Evolutionary conservation across 1,139 yeast species (phyloP).

Genomic region (Nakaseomyces kungkrabaensis): DNA sequence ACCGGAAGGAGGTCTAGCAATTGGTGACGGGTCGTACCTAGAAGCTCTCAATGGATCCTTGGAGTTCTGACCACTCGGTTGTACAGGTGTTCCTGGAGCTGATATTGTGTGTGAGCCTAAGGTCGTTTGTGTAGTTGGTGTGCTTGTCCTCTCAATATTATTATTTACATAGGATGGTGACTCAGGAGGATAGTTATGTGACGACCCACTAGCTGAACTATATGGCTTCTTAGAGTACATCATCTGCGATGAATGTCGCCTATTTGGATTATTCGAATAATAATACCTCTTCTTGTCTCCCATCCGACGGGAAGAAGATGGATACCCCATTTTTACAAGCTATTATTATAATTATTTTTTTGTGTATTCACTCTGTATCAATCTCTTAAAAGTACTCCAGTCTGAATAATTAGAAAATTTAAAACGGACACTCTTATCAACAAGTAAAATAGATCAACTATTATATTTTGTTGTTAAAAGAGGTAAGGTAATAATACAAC

Average conservation of each 20-base stretch:
- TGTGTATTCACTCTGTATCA: neutral
- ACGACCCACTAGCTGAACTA: neutral
- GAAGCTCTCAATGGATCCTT: constrained; percentile 13
- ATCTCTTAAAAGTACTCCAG: too few relatives aligned
- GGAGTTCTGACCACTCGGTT: constrained; percentile 4
- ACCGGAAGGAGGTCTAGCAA: constrained; percentile 3
- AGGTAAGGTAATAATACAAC: neutral
- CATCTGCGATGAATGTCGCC: constrained; percentile 13
- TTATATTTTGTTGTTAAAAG: too few relatives aligned
- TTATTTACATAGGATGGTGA: neutral
- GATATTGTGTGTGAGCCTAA: constrained; percentile 3
- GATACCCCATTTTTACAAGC: constrained; percentile 12
- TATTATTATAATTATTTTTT: neutral
- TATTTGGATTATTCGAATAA: constrained; percentile 21
- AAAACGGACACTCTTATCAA: too few relatives aligned
- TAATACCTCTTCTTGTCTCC: constrained; percentile 26
- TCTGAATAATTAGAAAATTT: too few relatives aligned
- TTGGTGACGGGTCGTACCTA: constrained; percentile 17
- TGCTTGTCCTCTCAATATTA: constrained; percentile 5
- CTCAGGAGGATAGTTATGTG: neutral
- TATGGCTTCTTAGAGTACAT: constrained; percentile 9
- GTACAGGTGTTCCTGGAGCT: constrained; percentile 4
- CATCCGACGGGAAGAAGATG: constrained; percentile 22
- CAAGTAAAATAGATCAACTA: neutral
- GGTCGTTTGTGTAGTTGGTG: neutral